Percentiles rank a stretch among this genome's conserved stretches.
phyloP scores from a whole-genome alignment of 2,329 filamentous ascomycete genomes.

The Tothia fuscella region DNA sequence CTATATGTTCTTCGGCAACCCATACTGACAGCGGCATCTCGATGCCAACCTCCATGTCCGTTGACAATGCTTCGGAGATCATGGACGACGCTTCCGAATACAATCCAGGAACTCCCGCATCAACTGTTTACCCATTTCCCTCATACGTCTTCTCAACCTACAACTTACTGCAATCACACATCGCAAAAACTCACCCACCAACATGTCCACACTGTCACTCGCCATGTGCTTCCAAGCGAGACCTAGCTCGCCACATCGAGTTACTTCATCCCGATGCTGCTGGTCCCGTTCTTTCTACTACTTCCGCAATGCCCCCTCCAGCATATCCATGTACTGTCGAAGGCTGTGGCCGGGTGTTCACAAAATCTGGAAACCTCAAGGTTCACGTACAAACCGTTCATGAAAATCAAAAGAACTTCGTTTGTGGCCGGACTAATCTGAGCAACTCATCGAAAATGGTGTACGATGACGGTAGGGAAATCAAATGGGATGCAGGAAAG shows the following conservation, averaged over 20 bases:
- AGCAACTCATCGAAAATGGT: slow-evolving; percentile 28
- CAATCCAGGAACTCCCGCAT: slow-evolving; percentile 1
- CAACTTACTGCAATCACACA: slow-evolving; percentile 59
- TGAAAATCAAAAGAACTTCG: slow-evolving; percentile 57
- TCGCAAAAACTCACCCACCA: slow-evolving; percentile 57
- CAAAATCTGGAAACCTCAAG: slow-evolving; percentile 70
- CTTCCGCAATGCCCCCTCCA: slow-evolving; percentile 39
- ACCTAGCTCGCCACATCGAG: slow-evolving; percentile 32
- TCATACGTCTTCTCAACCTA: slow-evolving; percentile 55
- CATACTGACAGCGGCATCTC: slow-evolving; percentile 5
- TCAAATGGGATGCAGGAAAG: slow-evolving; percentile 39
- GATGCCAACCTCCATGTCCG: slow-evolving; percentile 1
- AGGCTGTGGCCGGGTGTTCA: slow-evolving; percentile 66
- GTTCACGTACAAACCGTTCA: slow-evolving; percentile 69
- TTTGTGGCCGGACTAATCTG: slow-evolving; percentile 63
- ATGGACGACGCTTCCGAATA: no score
- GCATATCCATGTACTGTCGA: slow-evolving; percentile 53
- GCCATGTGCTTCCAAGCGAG: slow-evolving; percentile 52
- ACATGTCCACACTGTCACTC: slow-evolving; percentile 64
- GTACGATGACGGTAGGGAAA: slow-evolving; percentile 29
- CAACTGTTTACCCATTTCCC: slow-evolving; percentile 8
- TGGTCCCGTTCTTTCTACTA: slow-evolving; percentile 30
- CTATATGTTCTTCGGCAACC: neutral
- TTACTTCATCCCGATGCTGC: slow-evolving; percentile 67
- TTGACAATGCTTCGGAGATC: neutral